phyloP scores from a whole-genome alignment of 257 asterid species.

The Sherardia arvensis region DNA sequence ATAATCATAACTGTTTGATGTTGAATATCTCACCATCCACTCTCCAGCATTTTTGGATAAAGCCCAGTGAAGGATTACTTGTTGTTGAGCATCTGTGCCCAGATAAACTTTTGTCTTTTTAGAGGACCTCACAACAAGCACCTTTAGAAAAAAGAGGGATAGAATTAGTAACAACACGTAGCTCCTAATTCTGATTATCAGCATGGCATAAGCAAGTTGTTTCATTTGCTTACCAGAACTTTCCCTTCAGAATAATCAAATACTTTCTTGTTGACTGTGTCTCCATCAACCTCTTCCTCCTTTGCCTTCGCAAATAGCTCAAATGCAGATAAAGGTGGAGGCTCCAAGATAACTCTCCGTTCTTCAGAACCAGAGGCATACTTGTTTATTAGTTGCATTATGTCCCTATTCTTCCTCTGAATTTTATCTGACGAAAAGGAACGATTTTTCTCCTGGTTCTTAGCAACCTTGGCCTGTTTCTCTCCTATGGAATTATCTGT shows the following conservation, averaged over 20 bases:
- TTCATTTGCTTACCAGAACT: conserved; percentile 52
- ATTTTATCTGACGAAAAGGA: conserved; percentile 38
- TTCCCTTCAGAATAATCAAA: conserved; percentile 58
- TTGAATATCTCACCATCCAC: conserved; percentile 60
- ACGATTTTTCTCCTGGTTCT: conserved; percentile 28
- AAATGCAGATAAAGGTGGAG: conserved; percentile 45
- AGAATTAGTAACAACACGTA: not conserved
- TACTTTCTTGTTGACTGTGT: conserved; percentile 38
- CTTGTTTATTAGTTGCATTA: conserved; percentile 49
- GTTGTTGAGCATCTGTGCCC: conserved; percentile 73
- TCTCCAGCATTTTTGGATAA: conserved; percentile 74
- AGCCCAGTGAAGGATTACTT: conserved; percentile 92
- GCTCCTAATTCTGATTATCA: not conserved
- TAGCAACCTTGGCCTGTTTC: conserved; percentile 50
- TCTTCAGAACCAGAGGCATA: conserved; percentile 30
- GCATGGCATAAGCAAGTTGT: not conserved
- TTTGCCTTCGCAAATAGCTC: conserved; percentile 39
- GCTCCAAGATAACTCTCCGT: conserved; percentile 33
- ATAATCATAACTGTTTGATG: not conserved
- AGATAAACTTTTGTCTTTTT: conserved; percentile 57
- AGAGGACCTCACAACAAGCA: conserved; percentile 49
- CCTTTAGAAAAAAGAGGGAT: conserved; percentile 36
- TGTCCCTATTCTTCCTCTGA: conserved; percentile 84
- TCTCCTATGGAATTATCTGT: conserved; percentile 78
- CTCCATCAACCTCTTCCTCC: conserved; percentile 51